Evolutionary conservation across 176 grass and related monocot species (phyloP).

Genomic region (Melocanna baccifera): DNA sequence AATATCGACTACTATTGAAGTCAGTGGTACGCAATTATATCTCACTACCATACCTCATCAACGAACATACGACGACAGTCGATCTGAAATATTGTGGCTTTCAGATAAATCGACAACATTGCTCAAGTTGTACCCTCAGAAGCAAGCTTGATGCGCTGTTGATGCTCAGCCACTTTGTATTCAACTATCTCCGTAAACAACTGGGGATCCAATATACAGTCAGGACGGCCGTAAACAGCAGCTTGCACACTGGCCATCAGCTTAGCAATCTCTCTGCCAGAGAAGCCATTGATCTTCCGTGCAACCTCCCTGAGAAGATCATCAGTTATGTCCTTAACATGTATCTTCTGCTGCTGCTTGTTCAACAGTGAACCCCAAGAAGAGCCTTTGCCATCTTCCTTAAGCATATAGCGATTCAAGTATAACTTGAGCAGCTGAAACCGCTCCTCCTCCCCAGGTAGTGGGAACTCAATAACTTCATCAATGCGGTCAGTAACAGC

Average conservation of each 20-base stretch:
- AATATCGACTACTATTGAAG: neutral
- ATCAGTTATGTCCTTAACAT: conserved; percentile 56
- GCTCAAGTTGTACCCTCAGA: conserved; percentile 43
- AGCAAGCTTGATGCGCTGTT: conserved; percentile 76
- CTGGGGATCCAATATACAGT: conserved; percentile 66
- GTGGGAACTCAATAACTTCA: conserved; percentile 85
- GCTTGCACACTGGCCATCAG: conserved; percentile 83
- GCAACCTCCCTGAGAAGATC: conserved; percentile 59
- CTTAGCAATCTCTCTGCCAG: conserved; percentile 89
- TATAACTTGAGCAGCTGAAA: conserved; percentile 85
- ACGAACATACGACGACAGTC: neutral
- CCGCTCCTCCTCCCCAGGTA: conserved; percentile 79
- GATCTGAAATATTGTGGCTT: neutral
- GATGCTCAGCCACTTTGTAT: conserved; percentile 84
- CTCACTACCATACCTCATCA: conserved; percentile 6
- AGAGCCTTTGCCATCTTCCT: conserved; percentile 41
- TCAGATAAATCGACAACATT: neutral
- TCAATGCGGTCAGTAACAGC: conserved; percentile 93
- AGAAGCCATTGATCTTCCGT: conserved; percentile 75
- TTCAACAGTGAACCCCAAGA: conserved; percentile 51
- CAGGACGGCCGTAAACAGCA: conserved; percentile 72
- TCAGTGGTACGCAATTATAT: neutral
- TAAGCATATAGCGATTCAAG: conserved; percentile 66
- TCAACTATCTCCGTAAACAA: conserved; percentile 70
- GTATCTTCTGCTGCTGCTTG: conserved; percentile 66